A percentile compares a stretch with the other conserved stretches of the same genome.
Conservation (phyloP, 805 yeast species). For the Kockiozyma suomiensis region DNA sequence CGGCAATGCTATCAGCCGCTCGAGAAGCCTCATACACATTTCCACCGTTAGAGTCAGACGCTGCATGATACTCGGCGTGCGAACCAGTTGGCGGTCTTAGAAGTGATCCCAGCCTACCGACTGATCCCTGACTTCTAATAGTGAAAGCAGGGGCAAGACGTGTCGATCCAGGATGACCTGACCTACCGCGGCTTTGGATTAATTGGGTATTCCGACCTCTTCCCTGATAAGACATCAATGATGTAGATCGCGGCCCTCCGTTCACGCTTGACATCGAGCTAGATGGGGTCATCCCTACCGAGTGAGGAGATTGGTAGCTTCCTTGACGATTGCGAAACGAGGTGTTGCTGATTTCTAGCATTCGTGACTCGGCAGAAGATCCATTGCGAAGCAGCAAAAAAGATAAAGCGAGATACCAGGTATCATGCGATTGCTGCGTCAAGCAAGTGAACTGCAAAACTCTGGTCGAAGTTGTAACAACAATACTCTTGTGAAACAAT, state of each 20-base stretch:
- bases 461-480: conserved; percentile 69
- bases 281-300: neutral
- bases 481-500: conserved; percentile 77
- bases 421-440: conserved; percentile 81
- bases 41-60: neutral
- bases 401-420: conserved; percentile 84
- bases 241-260: neutral
- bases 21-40: conserved; percentile 1
- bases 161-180: neutral
- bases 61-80: neutral
- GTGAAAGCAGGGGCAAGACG: neutral
- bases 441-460: conserved; percentile 82
- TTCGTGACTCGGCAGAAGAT: neutral
- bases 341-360: neutral
- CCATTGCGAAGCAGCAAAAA: conserved; percentile 48
- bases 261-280: neutral
- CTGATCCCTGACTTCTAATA: conserved; percentile 16
- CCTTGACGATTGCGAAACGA: neutral
- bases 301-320: neutral
- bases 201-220: no score
- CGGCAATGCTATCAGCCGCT: conserved; percentile 16
- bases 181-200: neutral
- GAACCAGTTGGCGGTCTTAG: conserved; percentile 13
- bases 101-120: conserved; percentile 17
- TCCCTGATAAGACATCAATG: neutral